A percentile compares a stretch with the other conserved stretches of the same genome.
Conservation (phyloP, 2,329 filamentous ascomycete species). For the Colletotrichum lini region DNA sequence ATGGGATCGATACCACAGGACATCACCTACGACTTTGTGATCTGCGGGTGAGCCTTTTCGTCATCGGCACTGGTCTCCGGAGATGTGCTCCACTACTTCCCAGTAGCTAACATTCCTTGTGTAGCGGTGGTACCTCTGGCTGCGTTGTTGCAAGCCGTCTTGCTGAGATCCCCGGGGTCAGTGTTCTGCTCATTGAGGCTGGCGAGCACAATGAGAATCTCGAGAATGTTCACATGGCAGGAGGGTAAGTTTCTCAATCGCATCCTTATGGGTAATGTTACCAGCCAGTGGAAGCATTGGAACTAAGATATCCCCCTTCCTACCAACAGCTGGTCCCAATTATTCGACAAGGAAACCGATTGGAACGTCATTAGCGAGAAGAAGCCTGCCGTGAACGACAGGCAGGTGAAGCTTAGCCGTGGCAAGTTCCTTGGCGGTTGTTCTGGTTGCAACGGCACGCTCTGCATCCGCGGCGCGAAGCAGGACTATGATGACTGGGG, state of each 20-base stretch:
- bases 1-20: conserved; percentile 33
- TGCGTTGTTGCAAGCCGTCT: conserved; percentile 56
- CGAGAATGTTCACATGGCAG: conserved; percentile 66
- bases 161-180: conserved; percentile 51
- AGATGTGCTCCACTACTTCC: neutral
- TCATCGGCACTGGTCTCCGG: too few relatives aligned
- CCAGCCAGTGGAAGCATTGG: too few relatives aligned
- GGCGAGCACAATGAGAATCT: conserved; percentile 58
- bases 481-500: conserved; percentile 70
- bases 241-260: conserved; percentile 53
- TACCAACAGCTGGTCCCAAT: conserved; percentile 23
- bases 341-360: conserved; percentile 60
- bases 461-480: conserved; percentile 63
- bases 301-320: neutral
- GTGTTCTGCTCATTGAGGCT: conserved; percentile 55
- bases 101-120: conserved; percentile 38
- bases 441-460: conserved; percentile 64
- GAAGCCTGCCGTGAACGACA: conserved; percentile 54
- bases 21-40: conserved; percentile 33
- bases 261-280: too few relatives aligned
- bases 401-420: conserved; percentile 63
- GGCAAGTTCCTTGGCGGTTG: conserved; percentile 65
- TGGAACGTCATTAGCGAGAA: conserved; percentile 65
- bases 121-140: conserved; percentile 53
- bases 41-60: conserved; percentile 28